Conservation (phyloP, 306 rosid species). For the Medicago lupulina region DNA sequence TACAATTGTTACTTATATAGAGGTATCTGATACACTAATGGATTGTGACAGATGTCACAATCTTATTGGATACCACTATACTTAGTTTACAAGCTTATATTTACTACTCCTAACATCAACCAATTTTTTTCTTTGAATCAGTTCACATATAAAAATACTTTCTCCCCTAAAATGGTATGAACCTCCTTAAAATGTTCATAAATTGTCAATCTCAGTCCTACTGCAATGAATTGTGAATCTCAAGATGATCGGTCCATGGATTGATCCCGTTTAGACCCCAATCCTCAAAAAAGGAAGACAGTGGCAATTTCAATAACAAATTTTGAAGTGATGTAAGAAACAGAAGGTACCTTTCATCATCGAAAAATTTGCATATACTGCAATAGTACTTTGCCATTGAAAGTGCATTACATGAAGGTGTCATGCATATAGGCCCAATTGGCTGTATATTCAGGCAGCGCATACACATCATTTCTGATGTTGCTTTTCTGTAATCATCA, state of each 20-base stretch:
- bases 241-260: conserved; percentile 15
- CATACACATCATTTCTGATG: conserved; percentile 97
- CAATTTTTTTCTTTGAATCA: conserved; percentile 20
- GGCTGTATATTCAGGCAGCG: conserved; percentile 77
- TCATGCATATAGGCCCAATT: conserved; percentile 79
- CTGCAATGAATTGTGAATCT: conserved; percentile 13
- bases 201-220: conserved; percentile 32
- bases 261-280: conserved; percentile 6
- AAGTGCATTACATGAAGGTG: conserved; percentile 86
- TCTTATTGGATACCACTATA: too few relatives aligned
- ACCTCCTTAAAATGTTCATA: conserved; percentile 21
- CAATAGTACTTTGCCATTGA: conserved; percentile 94
- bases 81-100: too few relatives aligned
- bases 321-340: conserved; percentile 31
- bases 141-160: conserved; percentile 11
- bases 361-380: conserved; percentile 94
- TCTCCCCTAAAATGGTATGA: conserved; percentile 14
- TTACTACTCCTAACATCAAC: too few relatives aligned
- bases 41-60: too few relatives aligned
- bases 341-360: conserved; percentile 85
- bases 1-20: too few relatives aligned
- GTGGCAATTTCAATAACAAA: conserved; percentile 20
- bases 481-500: conserved; percentile 72
- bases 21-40: too few relatives aligned
- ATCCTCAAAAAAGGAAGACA: background rate